Conservation (phyloP, 495 filamentous ascomycete genomes). For the Peziza echinospora region DNA sequence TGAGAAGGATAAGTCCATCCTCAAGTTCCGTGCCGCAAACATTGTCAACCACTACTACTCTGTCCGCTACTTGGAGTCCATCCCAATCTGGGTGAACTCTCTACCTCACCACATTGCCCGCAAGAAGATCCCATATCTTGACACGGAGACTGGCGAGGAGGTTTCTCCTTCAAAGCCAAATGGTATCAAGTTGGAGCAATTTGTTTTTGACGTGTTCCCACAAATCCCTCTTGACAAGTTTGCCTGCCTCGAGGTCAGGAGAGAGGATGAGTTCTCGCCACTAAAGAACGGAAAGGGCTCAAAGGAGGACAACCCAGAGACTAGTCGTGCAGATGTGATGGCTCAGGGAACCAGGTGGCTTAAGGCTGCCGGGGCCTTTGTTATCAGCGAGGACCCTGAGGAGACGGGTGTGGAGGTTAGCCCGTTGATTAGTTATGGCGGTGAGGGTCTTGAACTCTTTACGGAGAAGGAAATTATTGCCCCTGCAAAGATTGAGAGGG, state of each 20-base stretch:
- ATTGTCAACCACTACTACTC: slow-evolving; percentile 99
- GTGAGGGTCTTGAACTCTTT: slow-evolving; percentile 69
- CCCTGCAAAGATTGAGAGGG: slow-evolving; percentile 54
- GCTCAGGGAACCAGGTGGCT: slow-evolving; percentile 70
- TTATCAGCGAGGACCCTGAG: slow-evolving; percentile 44
- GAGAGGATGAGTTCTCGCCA: slow-evolving; percentile 96
- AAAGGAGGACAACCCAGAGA: slow-evolving; percentile 83
- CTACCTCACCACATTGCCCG: slow-evolving; percentile 87
- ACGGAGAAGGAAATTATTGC: slow-evolving; percentile 54
- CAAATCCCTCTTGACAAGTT: slow-evolving; percentile 70
- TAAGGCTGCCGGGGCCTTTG: slow-evolving; percentile 50
- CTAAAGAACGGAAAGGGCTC: slow-evolving; percentile 89
- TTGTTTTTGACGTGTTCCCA: slow-evolving; percentile 97
- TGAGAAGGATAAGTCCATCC: slow-evolving; percentile 48
- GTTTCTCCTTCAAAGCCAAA: slow-evolving; percentile 87
- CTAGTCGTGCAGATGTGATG: slow-evolving; percentile 73
- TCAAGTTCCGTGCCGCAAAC: slow-evolving; percentile 94
- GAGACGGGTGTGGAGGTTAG: slow-evolving; percentile 70
- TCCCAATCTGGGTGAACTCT: slow-evolving; percentile 62
- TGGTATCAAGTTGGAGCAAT: slow-evolving; percentile 97
- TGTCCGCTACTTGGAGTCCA: slow-evolving; percentile 74
- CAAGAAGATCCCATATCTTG: slow-evolving; percentile 91
- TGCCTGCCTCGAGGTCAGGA: slow-evolving; percentile 82
- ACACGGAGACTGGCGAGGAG: slow-evolving; percentile 49
- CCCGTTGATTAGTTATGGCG: slow-evolving; percentile 83